Conservation (phyloP, 768 basidiomycete genomes). For the Suillus alpinus region DNA sequence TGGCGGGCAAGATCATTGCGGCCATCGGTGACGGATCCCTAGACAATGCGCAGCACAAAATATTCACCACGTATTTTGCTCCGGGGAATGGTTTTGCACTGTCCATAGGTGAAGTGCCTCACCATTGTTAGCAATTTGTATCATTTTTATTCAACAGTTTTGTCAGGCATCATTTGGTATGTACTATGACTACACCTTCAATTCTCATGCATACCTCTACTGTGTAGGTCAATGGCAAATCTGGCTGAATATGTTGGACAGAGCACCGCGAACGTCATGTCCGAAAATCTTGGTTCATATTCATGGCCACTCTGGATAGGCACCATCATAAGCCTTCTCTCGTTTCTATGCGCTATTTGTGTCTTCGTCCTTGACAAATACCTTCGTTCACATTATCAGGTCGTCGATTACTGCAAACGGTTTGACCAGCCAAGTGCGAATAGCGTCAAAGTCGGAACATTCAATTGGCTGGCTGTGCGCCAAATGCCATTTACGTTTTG, state of each 20-base stretch:
- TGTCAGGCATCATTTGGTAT: too few species aligned
- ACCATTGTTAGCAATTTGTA: neutral
- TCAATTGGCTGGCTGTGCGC: conserved; percentile 31
- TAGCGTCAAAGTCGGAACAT: conserved; percentile 21
- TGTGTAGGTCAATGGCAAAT: conserved; percentile 35
- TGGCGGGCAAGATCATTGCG: conserved; percentile 39
- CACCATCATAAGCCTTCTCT: conserved; percentile 36
- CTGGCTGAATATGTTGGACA: conserved; percentile 40
- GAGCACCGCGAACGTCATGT: conserved; percentile 40
- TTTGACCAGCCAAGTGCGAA: conserved; percentile 28
- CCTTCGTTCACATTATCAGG: conserved; percentile 32
- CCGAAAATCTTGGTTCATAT: conserved; percentile 35
- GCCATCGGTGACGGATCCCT: conserved; percentile 40
- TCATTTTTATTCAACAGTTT: neutral
- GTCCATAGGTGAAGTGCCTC: conserved; percentile 27
- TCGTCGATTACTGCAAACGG: conserved; percentile 33
- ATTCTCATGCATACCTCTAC: neutral
- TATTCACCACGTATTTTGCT: conserved; percentile 43
- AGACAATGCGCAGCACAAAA: conserved; percentile 43
- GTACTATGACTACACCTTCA: neutral
- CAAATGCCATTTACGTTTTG: conserved; percentile 39
- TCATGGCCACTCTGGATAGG: conserved; percentile 44
- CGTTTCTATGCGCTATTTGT: conserved; percentile 34
- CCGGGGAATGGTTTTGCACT: conserved; percentile 40
- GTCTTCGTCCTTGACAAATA: conserved; percentile 37